Conservation (phyloP, 73 alveolate species). For the Effrenium voratum region DNA sequence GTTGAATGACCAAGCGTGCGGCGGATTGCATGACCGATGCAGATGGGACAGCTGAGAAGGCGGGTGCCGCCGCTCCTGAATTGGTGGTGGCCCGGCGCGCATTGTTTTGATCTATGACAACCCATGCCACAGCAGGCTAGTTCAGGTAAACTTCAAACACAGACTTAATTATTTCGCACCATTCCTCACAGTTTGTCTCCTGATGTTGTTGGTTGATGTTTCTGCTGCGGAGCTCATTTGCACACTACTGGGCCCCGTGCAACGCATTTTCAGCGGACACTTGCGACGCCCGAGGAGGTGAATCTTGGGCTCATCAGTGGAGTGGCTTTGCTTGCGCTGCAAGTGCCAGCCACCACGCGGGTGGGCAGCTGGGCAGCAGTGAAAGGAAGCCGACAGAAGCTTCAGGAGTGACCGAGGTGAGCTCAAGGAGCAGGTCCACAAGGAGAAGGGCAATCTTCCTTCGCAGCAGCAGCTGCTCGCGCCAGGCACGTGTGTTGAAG, state of each 20-base stretch:
- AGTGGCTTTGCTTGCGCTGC: not conserved
- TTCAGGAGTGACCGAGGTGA: slow-evolving; percentile 7
- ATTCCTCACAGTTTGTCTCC: too few relatives aligned
- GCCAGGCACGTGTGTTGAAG: slow-evolving; percentile 5
- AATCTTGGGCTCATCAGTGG: slow-evolving; percentile 24
- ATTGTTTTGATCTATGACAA: too few relatives aligned
- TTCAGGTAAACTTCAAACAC: too few relatives aligned
- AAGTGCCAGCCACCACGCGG: not conserved
- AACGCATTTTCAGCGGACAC: not conserved
- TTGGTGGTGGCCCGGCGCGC: too few relatives aligned
- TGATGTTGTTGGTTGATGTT: too few relatives aligned
- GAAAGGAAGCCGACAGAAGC: not conserved
- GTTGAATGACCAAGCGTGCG: too few relatives aligned
- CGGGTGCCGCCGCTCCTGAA: too few relatives aligned
- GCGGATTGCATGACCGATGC: too few relatives aligned
- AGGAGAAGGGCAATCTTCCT: slow-evolving; percentile 6
- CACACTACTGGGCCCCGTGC: not conserved
- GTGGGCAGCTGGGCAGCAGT: not conserved
- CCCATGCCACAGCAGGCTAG: too few relatives aligned
- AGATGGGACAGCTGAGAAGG: too few relatives aligned
- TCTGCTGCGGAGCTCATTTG: too few relatives aligned
- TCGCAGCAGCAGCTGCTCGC: slow-evolving; percentile 41
- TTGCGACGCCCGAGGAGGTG: slow-evolving; percentile 4
- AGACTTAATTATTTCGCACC: too few relatives aligned
- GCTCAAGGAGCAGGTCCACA: not conserved